phyloP scores from a whole-genome alignment of 2,329 filamentous ascomycete species.

The Clathrospora elynae region DNA sequence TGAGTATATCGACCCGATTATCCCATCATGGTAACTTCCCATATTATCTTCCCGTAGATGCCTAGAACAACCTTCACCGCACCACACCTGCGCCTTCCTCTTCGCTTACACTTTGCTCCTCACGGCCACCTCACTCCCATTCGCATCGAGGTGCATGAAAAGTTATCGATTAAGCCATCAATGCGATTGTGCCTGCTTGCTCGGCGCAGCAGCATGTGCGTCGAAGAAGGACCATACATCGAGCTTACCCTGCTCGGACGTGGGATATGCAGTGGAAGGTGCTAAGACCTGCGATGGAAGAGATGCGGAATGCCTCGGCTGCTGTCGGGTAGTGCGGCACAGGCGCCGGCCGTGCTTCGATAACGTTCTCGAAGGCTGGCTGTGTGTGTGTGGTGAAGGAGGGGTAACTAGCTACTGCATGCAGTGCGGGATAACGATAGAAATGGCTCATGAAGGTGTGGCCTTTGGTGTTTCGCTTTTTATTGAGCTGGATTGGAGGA shows the following conservation, averaged over 20 bases:
- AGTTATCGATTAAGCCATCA: conserved; percentile 17
- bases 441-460: too few species aligned
- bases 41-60: conserved; percentile 1
- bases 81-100: too few species aligned
- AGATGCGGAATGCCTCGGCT: conserved; percentile 28
- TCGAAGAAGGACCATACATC: conserved; percentile 1
- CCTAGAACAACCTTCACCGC: too few species aligned
- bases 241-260: conserved; percentile 9
- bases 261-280: conserved; percentile 35
- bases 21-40: conserved; percentile 10
- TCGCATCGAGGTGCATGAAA: conserved; percentile 6
- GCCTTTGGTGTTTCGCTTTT: not conserved
- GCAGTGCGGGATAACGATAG: too few species aligned
- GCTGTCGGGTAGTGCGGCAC: conserved; percentile 15
- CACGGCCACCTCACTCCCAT: not conserved
- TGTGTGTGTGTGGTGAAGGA: conserved; percentile 4
- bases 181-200: conserved; percentile 16
- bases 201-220: conserved; percentile 5
- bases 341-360: conserved; percentile 24
- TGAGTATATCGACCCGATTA: too few species aligned
- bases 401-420: too few species aligned
- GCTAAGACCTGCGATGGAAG: too few species aligned
- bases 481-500: not conserved
- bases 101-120: too few species aligned
- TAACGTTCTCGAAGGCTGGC: conserved; percentile 20